These are phyloP conservation scores for Copromyces sp. DNA, from an alignment of 495 filamentous ascomycete species.

Conservation along the genomic window DNA sequence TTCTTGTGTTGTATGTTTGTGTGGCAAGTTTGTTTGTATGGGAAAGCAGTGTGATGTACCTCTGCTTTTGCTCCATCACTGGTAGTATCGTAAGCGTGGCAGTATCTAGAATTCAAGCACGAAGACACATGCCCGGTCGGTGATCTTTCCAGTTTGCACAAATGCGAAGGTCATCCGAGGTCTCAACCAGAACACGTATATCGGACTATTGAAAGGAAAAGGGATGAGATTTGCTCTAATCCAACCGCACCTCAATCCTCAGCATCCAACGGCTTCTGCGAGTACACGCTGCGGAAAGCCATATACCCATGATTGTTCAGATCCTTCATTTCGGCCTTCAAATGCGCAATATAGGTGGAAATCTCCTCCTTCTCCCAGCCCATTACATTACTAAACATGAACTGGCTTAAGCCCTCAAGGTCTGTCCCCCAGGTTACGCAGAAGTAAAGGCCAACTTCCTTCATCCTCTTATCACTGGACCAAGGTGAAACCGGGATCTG, in stretches of 20 bases:
- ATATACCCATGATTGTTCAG: conserved; percentile 7
- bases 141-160: too few species aligned
- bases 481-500: neutral
- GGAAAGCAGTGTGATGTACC: too few species aligned
- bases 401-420: conserved; percentile 1
- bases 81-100: too few species aligned
- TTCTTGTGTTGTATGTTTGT: too few species aligned
- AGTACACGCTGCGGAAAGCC: conserved; percentile 16
- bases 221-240: neutral
- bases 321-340: conserved; percentile 10
- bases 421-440: neutral
- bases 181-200: too few species aligned
- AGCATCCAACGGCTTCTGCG: conserved; percentile 18
- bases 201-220: neutral
- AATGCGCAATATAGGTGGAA: conserved; percentile 9
- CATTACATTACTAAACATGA: conserved; percentile 22
- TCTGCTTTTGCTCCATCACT: too few species aligned
- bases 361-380: conserved; percentile 15
- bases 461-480: neutral
- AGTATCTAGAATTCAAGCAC: too few species aligned
- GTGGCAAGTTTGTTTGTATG: too few species aligned
- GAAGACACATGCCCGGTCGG: too few species aligned
- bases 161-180: too few species aligned
- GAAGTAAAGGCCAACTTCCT: neutral
- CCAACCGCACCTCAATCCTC: neutral